These are phyloP conservation scores for Aspergillus baeticus DNA, from an alignment of 495 filamentous ascomycete genomes.

Conservation along the genomic window DNA sequence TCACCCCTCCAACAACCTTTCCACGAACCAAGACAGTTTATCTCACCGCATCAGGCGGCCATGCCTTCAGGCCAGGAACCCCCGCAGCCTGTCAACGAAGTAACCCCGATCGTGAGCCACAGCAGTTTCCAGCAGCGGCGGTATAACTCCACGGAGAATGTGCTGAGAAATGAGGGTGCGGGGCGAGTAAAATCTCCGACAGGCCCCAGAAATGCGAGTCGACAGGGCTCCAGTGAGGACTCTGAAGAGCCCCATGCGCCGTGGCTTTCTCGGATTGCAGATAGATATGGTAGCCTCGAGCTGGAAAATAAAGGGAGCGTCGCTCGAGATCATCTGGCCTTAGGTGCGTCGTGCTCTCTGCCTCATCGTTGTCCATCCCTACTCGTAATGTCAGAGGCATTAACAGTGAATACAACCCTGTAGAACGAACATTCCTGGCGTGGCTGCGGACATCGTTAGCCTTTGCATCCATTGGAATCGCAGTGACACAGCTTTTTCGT, in stretches of 20 bases:
- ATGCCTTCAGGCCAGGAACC: constrained; percentile 14
- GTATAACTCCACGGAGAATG: constrained; percentile 36
- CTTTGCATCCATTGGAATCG: constrained; percentile 95
- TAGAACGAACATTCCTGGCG: constrained; percentile 95
- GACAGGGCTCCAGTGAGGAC: constrained; percentile 7
- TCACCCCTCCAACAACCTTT: constrained; percentile 29
- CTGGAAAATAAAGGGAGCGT: constrained; percentile 97
- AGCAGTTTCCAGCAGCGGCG: constrained; percentile 24
- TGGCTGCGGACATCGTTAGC: constrained; percentile 95
- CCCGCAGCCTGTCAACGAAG: constrained; percentile 26
- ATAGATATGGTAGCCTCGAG: constrained; percentile 79
- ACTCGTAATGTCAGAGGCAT: neutral
- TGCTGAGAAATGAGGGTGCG: constrained; percentile 17
- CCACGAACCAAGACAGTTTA: constrained; percentile 15
- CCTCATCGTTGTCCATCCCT: constrained; percentile 9
- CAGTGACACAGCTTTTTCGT: constrained; percentile 93
- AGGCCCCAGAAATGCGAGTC: constrained; percentile 6
- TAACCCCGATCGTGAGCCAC: constrained; percentile 35
- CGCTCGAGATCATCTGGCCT: constrained; percentile 88
- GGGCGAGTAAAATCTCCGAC: constrained; percentile 13
- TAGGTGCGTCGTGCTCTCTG: constrained; percentile 59
- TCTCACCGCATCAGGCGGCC: constrained; percentile 17
- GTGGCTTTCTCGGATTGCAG: constrained; percentile 54
- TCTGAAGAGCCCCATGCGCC: constrained; percentile 27
- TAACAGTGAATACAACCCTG: neutral